Conservation (phyloP, 768 basidiomycete genomes). For the Asterophora parasitica region DNA sequence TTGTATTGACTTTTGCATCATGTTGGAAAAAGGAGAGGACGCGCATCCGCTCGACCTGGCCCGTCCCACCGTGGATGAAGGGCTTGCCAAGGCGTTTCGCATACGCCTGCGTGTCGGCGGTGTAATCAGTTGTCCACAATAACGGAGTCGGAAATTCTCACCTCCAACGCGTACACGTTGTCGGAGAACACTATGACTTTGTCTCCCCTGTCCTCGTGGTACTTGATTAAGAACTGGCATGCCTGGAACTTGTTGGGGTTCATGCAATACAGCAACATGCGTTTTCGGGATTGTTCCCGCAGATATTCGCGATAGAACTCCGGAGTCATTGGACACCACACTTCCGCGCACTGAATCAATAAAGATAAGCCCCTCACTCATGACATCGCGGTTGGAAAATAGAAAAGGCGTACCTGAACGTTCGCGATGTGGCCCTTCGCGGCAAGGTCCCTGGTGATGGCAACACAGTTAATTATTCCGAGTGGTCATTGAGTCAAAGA, state of each 20-base stretch:
- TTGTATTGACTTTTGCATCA: constrained; percentile 93
- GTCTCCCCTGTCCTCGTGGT: constrained; percentile 95
- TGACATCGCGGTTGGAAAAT: neutral
- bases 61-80: constrained; percentile 94
- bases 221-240: constrained; percentile 97
- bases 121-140: neutral
- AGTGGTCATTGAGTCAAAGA: constrained; percentile 6
- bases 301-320: constrained; percentile 99
- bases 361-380: constrained; percentile 8
- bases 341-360: constrained; percentile 82
- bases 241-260: constrained; percentile 99
- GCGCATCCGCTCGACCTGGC: constrained; percentile 92
- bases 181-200: constrained; percentile 99
- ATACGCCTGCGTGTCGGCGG: constrained; percentile 56
- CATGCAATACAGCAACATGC: constrained; percentile 98
- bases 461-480: constrained; percentile 13
- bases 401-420: constrained; percentile 69
- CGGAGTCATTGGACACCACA: constrained; percentile 99
- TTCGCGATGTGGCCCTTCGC: constrained; percentile 99
- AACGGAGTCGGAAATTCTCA: constrained; percentile 28
- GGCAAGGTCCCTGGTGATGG: constrained; percentile 69
- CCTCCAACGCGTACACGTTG: constrained; percentile 96
- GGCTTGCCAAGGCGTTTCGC: constrained; percentile 90
- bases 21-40: constrained; percentile 95
- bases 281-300: constrained; percentile 85